These are phyloP conservation scores for Gossypium longicalyx DNA, from an alignment of 345 rosid species.

Conservation along the genomic window DNA sequence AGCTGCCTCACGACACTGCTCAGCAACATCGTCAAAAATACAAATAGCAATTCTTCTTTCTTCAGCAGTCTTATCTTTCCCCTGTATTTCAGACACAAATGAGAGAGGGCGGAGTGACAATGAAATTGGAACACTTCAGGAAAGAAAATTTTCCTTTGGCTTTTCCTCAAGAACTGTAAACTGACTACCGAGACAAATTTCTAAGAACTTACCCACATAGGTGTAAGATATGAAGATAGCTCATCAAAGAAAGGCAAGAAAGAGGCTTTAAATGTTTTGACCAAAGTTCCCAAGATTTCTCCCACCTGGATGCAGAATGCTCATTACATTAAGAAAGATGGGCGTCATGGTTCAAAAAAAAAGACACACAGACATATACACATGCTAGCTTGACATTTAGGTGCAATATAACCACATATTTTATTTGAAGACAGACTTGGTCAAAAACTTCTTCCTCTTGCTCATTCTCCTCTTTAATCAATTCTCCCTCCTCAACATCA, in stretches of 20 bases:
- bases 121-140: background rate
- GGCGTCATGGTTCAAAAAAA: background rate
- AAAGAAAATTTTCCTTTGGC: background rate
- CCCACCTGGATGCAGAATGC: constrained; percentile 61
- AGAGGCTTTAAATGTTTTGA: constrained; percentile 85
- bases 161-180: background rate
- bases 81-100: constrained; percentile 40
- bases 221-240: constrained; percentile 87
- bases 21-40: constrained; percentile 98
- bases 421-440: constrained; percentile 57
- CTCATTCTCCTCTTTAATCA: constrained; percentile 97
- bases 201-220: constrained; percentile 93
- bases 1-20: constrained; percentile 93
- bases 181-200: background rate
- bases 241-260: constrained; percentile 95
- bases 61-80: constrained; percentile 96
- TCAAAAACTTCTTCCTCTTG: constrained; percentile 99
- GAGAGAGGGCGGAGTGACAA: background rate
- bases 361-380: background rate
- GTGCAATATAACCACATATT: constrained; percentile 1
- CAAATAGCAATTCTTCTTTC: constrained; percentile 99
- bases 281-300: constrained; percentile 95
- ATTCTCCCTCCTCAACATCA: constrained; percentile 96
- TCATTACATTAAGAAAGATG: constrained; percentile 4
- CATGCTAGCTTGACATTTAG: background rate